These are phyloP conservation scores for Leishmania tarentolae DNA, from an alignment of 208 protist species.

Conservation along the genomic window DNA sequence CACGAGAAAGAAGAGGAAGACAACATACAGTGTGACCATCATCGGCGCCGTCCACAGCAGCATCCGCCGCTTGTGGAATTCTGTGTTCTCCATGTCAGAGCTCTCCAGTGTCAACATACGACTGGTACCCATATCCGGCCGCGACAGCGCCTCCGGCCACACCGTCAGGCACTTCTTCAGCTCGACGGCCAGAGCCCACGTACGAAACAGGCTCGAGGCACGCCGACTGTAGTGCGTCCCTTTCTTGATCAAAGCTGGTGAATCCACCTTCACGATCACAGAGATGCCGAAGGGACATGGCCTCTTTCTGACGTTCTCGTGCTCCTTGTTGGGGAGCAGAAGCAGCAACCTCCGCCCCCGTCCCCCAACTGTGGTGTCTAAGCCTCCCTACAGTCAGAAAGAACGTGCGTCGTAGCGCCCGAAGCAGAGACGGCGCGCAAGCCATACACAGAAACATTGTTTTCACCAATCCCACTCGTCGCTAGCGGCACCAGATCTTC, in stretches of 20 bases:
- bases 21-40: slow-evolving; percentile 61
- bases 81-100: slow-evolving; percentile 64
- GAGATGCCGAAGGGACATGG: slow-evolving; percentile 29
- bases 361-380: no score
- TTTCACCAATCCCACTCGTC: background rate
- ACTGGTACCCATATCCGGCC: slow-evolving; percentile 78
- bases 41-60: slow-evolving; percentile 54
- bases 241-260: slow-evolving; percentile 43
- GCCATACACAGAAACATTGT: background rate
- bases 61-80: slow-evolving; percentile 45
- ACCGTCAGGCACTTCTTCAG: slow-evolving; percentile 84
- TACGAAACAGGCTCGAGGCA: slow-evolving; percentile 48
- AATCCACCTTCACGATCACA: slow-evolving; percentile 33
- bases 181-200: slow-evolving; percentile 63
- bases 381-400: no score
- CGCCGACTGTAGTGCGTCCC: slow-evolving; percentile 39
- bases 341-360: no score
- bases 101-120: slow-evolving; percentile 90
- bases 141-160: slow-evolving; percentile 38
- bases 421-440: slow-evolving; percentile 34
- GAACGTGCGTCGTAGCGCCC: slow-evolving; percentile 41
- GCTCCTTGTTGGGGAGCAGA: slow-evolving; percentile 18
- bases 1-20: slow-evolving; percentile 58
- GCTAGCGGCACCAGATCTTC: slow-evolving; percentile 29
- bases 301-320: slow-evolving; percentile 18